These are phyloP conservation scores for Diaporthe citrichinensis DNA, from an alignment of 2,329 filamentous ascomycete genomes.

Conservation along the genomic window DNA sequence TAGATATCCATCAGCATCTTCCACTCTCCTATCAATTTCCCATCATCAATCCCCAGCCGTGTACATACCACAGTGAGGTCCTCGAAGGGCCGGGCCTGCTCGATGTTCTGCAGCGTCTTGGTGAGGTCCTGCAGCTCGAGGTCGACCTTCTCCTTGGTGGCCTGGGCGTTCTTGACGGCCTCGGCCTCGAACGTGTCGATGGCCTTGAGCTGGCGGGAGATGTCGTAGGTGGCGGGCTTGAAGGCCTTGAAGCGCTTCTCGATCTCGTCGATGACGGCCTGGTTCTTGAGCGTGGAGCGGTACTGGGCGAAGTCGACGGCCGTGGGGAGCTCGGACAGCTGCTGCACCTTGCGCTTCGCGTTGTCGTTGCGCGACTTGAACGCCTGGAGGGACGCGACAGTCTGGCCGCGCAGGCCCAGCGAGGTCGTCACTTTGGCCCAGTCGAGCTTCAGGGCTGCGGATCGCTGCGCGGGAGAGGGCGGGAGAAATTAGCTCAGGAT, in stretches of 20 bases:
- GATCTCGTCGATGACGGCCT: conserved; percentile 94
- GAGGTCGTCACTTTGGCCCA: conserved; percentile 96
- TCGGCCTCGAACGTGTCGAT: conserved; percentile 98
- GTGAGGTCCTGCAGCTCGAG: conserved; percentile 93
- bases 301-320: conserved; percentile 94
- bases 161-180: conserved; percentile 96
- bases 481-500: conserved; percentile 69
- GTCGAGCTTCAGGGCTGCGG: conserved; percentile 99
- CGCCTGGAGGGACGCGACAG: conserved; percentile 88
- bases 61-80: conserved; percentile 95
- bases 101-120: conserved; percentile 97
- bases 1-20: conserved; percentile 49
- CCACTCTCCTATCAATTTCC: conserved; percentile 26
- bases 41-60: conserved; percentile 35
- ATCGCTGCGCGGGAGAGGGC: conserved; percentile 75
- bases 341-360: conserved; percentile 91
- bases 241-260: conserved; percentile 94
- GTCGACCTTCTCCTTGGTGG: conserved; percentile 96
- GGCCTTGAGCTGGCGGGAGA: conserved; percentile 93
- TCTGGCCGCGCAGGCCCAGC: conserved; percentile 96
- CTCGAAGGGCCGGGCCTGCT: conserved; percentile 94
- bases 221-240: conserved; percentile 94
- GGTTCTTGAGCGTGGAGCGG: conserved; percentile 94
- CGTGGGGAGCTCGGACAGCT: conserved; percentile 86
- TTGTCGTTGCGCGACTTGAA: conserved; percentile 99